Conservation (phyloP, 2,329 filamentous ascomycete species). For the Pseudogymnoascus sp. region DNA sequence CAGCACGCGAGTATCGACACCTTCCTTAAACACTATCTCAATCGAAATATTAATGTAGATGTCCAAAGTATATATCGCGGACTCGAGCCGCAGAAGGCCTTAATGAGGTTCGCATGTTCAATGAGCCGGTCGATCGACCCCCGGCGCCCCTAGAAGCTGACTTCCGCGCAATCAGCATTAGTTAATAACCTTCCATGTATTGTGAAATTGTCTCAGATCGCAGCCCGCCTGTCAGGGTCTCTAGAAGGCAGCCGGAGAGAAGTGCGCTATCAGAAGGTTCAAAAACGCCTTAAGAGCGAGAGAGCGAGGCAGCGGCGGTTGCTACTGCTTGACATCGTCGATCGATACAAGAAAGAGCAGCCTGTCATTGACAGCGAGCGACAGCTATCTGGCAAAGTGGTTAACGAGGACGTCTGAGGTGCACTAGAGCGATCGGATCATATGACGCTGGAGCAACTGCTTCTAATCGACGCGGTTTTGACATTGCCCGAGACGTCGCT, state of each 20-base stretch:
- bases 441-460: conserved; percentile 6
- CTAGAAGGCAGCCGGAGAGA: background rate
- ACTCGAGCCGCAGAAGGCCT: conserved; percentile 8
- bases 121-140: conserved; percentile 13
- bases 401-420: conserved; percentile 10
- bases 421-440: conserved; percentile 13
- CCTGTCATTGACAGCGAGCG: conserved; percentile 13
- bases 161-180: conserved; percentile 10
- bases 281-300: conserved; percentile 7
- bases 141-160: conserved; percentile 9
- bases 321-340: conserved; percentile 13
- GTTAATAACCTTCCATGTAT: conserved; percentile 11
- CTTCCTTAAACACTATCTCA: conserved; percentile 11
- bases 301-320: conserved; percentile 11
- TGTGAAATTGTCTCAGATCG: background rate
- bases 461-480: conserved; percentile 9
- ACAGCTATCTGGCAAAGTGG: conserved; percentile 10
- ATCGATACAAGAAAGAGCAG: conserved; percentile 14
- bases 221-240: background rate
- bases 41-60: background rate
- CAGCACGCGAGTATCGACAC: conserved; percentile 11
- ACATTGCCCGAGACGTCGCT: conserved; percentile 13
- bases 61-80: background rate
- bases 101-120: conserved; percentile 11
- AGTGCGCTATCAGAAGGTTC: background rate